Evolutionary conservation across 75 land plant species (phyloP), one percentile per base, ranked within the genome.

Genomic region (Larix kaempferi): DNA sequence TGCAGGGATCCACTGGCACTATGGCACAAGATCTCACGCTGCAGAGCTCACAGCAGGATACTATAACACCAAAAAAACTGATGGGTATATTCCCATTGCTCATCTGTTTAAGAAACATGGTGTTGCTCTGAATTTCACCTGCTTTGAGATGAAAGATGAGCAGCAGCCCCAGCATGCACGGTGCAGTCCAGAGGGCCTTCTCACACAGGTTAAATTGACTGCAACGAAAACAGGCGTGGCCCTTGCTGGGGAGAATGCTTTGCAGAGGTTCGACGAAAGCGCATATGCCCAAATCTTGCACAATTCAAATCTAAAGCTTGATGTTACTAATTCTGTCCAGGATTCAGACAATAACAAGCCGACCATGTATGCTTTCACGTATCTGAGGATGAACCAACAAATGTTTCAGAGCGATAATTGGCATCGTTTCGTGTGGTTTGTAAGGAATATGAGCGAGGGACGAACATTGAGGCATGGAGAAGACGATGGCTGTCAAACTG

Each of bases 1-100:
- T 0, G 99, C 97, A 1, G 99, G 99, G 12, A 96, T 96, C 54
- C 99, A 96, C 74, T 96, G 99, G 99, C 99, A 96, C 72, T 92
- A 96, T 80, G 84, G 79, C 29, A 77, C 92, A 6, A 78, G 94
- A 54, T 91, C 96, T 16, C 99, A 96, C 79, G 85, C 99, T 4
- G 90, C 99, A 13, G 99, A 96, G 77, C 82, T 96, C 57, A 96
- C 96, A 16, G 97, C 99, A 1, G 99, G 99, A 22, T 96, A 96
- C 81, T 94, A 91, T 82, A 96, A 96, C 62, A 96, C 99, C 52
- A 78, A 97, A 71, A 8, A 76, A 37, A 81, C 82, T 3, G 94
- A 96, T 71, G 99, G 99, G 27, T 96, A 96, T 78, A 26, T 80
- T 5, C 91, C 99, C 27, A 87, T 94, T 12, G 99, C 99, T n/a